Evolutionary conservation across 768 basidiomycete genomes (phyloP).

Genomic region (Leccinum truebloodii): DNA sequence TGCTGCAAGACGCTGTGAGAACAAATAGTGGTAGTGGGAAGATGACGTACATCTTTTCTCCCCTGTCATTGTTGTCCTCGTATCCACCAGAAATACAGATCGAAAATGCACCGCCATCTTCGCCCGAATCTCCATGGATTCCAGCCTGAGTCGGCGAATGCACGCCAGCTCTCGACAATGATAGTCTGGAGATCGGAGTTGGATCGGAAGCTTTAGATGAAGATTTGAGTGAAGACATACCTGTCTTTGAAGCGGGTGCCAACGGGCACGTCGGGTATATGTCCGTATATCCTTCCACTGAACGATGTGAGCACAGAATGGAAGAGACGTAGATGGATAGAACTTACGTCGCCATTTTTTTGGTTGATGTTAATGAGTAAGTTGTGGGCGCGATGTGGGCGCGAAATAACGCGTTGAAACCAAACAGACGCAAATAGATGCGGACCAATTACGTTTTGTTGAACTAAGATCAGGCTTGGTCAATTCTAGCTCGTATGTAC

Average conservation of each 20-base stretch:
- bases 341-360: constrained; percentile 22
- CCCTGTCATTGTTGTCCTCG: constrained; percentile 41
- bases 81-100: constrained; percentile 45
- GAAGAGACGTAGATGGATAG: neutral
- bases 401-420: constrained; percentile 1
- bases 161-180: constrained; percentile 30
- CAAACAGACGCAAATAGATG: constrained; percentile 18
- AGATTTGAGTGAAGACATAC: neutral
- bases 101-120: constrained; percentile 37
- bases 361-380: neutral
- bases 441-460: constrained; percentile 2
- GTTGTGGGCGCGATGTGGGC: neutral
- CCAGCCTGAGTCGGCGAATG: constrained; percentile 39
- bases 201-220: neutral
- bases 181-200: constrained; percentile 5
- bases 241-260: constrained; percentile 24
- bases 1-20: constrained; percentile 25
- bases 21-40: neutral
- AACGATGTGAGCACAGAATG: neutral
- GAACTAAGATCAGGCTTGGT: neutral
- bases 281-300: constrained; percentile 28
- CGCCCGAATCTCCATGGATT: constrained; percentile 37
- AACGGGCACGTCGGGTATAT: constrained; percentile 29
- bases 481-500: neutral
- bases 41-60: constrained; percentile 38